Evolutionary conservation across 345 rosid species (phyloP), one percentile per base, ranked within the genome.

Genomic region (Eucalyptus cloeziana): DNA sequence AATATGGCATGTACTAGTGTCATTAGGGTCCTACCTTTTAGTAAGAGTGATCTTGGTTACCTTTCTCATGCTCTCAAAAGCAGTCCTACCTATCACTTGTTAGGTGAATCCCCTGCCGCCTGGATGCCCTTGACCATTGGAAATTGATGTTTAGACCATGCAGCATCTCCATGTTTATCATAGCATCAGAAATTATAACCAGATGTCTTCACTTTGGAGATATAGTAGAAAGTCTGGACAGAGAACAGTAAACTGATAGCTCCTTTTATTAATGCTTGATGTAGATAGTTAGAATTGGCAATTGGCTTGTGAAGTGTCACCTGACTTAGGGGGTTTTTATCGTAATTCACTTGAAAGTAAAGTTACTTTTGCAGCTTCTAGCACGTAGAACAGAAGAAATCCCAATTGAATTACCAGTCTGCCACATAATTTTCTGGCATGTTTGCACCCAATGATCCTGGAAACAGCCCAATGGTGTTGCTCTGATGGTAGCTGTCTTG

Each of bases 401-500:
- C 33, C 69, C 17, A 62, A 62, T 62, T 30, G 69, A 62, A 62
- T 62, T 13, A 30, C 69, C 33, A 62, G 33, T 62, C 31, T 62
- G 69, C 69, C 69, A 62, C 33, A 30, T 62, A 62, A 27, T 27
- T 62, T 30, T 30, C 56, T 91, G 71, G 90, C 96, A 97, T 97
- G 98, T 97, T 37, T 98, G 99, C 92, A 98, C 99, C 90, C 98
- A 97, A 60, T 95, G 98, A 51, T 96, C 98, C 56, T 95, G 99
- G 99, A 98, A 97, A 92, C 93, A 98, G 3, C 99, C 99, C 22
- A 96, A 93, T 88, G 99, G 99, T 17, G 98, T 97, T 88, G 99
- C 98, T 86, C 91, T 97, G 89, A 92, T 97, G 89, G 97, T 97
- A 27, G 98, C 93, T 87, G 99, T 99, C 81, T 88, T 97, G 92